Evolutionary conservation across 371 early-diverging fungal species (phyloP).

Genomic region (Mortierella polycephala): DNA sequence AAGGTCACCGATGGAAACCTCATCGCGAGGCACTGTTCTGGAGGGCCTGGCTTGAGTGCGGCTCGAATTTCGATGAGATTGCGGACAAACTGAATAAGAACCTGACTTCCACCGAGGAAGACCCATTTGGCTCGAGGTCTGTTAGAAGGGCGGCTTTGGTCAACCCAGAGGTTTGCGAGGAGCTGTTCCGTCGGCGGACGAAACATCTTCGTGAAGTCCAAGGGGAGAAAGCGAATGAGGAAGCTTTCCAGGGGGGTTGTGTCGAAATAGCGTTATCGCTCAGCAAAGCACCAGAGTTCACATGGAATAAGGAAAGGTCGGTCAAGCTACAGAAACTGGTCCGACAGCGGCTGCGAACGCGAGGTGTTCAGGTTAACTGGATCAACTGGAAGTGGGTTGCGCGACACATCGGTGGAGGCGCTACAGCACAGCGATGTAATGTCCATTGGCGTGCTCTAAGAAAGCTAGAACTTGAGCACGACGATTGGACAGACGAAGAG

Average conservation of each 20-base stretch:
- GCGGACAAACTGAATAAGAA: slow-evolving; percentile 10
- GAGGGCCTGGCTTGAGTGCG: slow-evolving; percentile 38
- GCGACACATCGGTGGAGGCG: slow-evolving; percentile 39
- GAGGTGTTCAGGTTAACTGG: slow-evolving; percentile 50
- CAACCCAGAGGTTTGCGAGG: slow-evolving; percentile 20
- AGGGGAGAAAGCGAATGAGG: slow-evolving; percentile 1
- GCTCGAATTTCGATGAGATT: slow-evolving; percentile 36
- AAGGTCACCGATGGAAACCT: slow-evolving; percentile 8
- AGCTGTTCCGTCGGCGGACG: slow-evolving; percentile 20
- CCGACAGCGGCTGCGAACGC: slow-evolving; percentile 40
- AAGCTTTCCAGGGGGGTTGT: slow-evolving; percentile 15
- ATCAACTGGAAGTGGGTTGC: slow-evolving; percentile 54
- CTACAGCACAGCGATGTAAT: slow-evolving; percentile 20
- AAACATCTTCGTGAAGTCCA: background rate
- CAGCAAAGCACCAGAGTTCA: slow-evolving; percentile 18
- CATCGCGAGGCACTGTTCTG: slow-evolving; percentile 32
- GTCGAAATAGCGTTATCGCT: slow-evolving; percentile 25
- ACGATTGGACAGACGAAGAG: slow-evolving; percentile 36
- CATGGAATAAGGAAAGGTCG: slow-evolving; percentile 40
- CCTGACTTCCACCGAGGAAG: background rate
- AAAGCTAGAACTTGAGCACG: slow-evolving; percentile 9
- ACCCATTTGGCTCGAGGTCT: background rate
- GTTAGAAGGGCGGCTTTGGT: background rate
- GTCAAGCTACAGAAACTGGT: slow-evolving; percentile 46
- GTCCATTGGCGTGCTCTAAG: slow-evolving; percentile 39